Percentiles rank a stretch among this genome's conserved stretches.
Evolutionary conservation across 805 yeast genomes (phyloP).

Genomic region (Priceomyces haplophilus): DNA sequence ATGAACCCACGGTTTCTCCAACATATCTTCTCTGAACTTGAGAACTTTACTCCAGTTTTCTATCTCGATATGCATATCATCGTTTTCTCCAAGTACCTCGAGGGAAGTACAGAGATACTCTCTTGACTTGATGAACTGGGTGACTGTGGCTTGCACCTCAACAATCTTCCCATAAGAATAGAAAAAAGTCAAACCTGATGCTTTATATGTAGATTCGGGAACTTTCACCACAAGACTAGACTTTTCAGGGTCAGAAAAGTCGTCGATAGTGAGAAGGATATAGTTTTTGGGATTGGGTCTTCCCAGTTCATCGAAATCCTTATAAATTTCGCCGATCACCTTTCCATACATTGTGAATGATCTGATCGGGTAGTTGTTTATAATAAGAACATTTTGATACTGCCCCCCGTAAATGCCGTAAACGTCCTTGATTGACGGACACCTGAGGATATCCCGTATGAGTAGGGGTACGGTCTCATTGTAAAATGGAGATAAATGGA

Average conservation of each 20-base stretch:
- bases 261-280: conserved; percentile 29
- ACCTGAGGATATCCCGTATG: conserved; percentile 26
- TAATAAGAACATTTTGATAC: conserved; percentile 12
- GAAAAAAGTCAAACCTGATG: conserved; percentile 14
- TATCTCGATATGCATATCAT: conserved; percentile 24
- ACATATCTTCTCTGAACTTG: conserved; percentile 13
- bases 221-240: conserved; percentile 28
- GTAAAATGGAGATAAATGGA: conserved; percentile 29
- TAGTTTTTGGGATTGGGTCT: conserved; percentile 8
- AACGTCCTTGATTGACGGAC: conserved; percentile 9
- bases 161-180: conserved; percentile 23
- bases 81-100: conserved; percentile 12
- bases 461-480: conserved; percentile 21
- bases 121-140: conserved; percentile 1
- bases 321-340: conserved; percentile 21
- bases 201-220: conserved; percentile 7
- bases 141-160: conserved; percentile 20
- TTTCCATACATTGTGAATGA: conserved; percentile 25
- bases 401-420: conserved; percentile 18
- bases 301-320: conserved; percentile 7
- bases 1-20: conserved; percentile 28
- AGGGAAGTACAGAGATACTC: conserved; percentile 13
- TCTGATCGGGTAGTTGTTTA: conserved; percentile 35
- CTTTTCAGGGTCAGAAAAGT: conserved; percentile 24
- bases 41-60: conserved; percentile 27